phyloP scores from a whole-genome alignment of 2,329 filamentous ascomycete species.

The Neofusicoccum ribis region DNA sequence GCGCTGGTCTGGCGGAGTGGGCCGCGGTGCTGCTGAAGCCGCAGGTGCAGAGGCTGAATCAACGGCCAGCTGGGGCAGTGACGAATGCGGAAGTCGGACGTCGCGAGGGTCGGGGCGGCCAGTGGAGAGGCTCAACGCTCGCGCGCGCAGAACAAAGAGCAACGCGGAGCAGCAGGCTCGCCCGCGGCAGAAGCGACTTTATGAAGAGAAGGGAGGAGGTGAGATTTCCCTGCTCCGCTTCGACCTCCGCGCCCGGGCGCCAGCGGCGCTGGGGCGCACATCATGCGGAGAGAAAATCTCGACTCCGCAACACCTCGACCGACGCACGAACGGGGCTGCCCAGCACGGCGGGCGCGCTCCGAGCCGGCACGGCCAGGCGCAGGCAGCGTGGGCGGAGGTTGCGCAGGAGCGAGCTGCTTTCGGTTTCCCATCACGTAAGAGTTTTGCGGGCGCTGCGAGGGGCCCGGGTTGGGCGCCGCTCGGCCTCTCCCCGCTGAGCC shows the following conservation, averaged over 20 bases:
- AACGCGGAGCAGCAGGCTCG: neutral
- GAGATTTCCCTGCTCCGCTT: conserved; percentile 1
- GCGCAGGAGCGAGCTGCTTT: neutral
- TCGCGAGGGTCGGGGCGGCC: neutral
- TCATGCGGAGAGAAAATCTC: conserved; percentile 19
- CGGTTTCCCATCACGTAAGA: conserved; percentile 18
- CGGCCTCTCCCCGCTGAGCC: neutral
- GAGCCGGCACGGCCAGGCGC: neutral
- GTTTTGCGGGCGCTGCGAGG: neutral
- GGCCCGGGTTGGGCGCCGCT: neutral
- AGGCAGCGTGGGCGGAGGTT: neutral
- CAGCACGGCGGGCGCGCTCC: neutral
- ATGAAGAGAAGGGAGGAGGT: neutral
- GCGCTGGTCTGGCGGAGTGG: neutral
- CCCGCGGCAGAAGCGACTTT: neutral
- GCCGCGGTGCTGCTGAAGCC: neutral
- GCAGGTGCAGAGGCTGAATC: neutral
- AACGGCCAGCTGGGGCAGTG: neutral
- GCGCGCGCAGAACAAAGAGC: neutral
- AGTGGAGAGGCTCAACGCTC: too few species aligned
- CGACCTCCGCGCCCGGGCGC: neutral
- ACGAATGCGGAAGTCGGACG: conserved; percentile 6
- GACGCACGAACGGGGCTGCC: conserved; percentile 12
- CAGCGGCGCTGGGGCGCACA: conserved; percentile 11
- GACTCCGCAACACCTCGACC: conserved; percentile 6